Conservation (phyloP, 768 basidiomycete genomes). For the Phlegmacium glaucopus region DNA sequence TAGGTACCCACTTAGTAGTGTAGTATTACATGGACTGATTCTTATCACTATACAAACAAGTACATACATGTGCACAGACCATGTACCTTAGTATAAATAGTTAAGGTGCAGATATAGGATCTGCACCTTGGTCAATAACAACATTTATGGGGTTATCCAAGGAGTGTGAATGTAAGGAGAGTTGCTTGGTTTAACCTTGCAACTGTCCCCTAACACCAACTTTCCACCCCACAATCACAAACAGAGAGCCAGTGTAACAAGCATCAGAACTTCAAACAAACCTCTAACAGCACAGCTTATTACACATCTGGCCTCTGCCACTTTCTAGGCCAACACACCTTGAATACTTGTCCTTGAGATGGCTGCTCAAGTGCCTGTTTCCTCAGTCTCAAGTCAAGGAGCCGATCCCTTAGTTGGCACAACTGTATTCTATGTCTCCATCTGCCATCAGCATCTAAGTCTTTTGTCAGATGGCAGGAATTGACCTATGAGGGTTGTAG, state of each 20-base stretch:
- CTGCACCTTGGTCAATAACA: too few relatives aligned
- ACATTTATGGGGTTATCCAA: too few relatives aligned
- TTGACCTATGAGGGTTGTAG: slow-evolving; percentile 63
- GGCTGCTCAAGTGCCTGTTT: slow-evolving; percentile 48
- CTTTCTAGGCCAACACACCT: slow-evolving; percentile 74
- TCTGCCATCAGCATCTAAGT: slow-evolving; percentile 48
- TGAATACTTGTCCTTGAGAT: slow-evolving; percentile 69
- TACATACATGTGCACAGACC: too few relatives aligned
- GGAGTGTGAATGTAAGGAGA: too few relatives aligned
- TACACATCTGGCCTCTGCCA: slow-evolving; percentile 29
- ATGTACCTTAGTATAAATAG: too few relatives aligned
- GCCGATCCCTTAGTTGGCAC: slow-evolving; percentile 21
- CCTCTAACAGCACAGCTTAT: slow-evolving; percentile 24
- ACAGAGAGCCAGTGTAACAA: slow-evolving; percentile 20
- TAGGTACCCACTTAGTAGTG: too few relatives aligned
- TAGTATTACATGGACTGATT: too few relatives aligned
- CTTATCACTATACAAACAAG: too few relatives aligned
- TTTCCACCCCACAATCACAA: slow-evolving; percentile 30
- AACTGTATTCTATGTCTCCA: slow-evolving; percentile 32
- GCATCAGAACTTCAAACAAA: slow-evolving; percentile 24
- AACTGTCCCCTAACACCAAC: too few relatives aligned
- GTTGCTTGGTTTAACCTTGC: too few relatives aligned
- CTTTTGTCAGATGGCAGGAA: slow-evolving; percentile 69
- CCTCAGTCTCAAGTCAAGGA: slow-evolving; percentile 36
- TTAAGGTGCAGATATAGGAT: too few relatives aligned